Conservation (phyloP, 1,284 basidiomycete genomes). For the Melampsora americana region DNA sequence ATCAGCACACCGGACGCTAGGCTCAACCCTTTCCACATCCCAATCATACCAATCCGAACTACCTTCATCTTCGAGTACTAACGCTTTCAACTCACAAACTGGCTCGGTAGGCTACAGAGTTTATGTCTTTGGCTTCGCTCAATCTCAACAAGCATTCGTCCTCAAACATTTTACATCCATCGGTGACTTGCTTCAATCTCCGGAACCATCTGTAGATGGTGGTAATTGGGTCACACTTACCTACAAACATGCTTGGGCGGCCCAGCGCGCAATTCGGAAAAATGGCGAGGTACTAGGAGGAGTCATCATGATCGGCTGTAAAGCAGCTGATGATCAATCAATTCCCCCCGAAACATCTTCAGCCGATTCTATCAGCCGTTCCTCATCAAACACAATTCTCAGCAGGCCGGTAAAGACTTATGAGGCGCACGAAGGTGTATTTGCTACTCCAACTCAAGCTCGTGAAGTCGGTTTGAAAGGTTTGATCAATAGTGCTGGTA, state of each 20-base stretch:
- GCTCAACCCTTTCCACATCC: constrained; percentile 13
- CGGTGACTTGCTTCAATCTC: constrained; percentile 20
- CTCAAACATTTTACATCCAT: constrained; percentile 37
- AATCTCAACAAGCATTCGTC: constrained; percentile 32
- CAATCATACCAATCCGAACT: constrained; percentile 8
- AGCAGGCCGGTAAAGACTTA: constrained; percentile 29
- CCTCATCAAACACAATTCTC: constrained; percentile 16
- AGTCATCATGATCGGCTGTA: constrained; percentile 73
- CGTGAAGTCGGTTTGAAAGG: constrained; percentile 20
- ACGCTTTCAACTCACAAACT: not conserved
- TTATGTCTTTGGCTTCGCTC: constrained; percentile 34
- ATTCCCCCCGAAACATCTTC: not conserved
- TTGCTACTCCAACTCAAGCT: constrained; percentile 30
- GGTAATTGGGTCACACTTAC: constrained; percentile 53
- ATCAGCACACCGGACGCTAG: constrained; percentile 33
- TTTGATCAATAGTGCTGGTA: constrained; percentile 25
- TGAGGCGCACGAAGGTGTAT: constrained; percentile 19
- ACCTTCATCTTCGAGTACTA: not conserved
- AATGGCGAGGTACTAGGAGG: constrained; percentile 72
- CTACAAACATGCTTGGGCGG: constrained; percentile 66
- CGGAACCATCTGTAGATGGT: constrained; percentile 46
- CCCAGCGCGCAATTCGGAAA: constrained; percentile 68
- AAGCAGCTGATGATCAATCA: constrained; percentile 62
- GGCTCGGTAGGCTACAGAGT: constrained; percentile 14
- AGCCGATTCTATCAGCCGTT: not conserved